phyloP scores from a whole-genome alignment of 257 asterid species.

The Prunella vulgaris region DNA sequence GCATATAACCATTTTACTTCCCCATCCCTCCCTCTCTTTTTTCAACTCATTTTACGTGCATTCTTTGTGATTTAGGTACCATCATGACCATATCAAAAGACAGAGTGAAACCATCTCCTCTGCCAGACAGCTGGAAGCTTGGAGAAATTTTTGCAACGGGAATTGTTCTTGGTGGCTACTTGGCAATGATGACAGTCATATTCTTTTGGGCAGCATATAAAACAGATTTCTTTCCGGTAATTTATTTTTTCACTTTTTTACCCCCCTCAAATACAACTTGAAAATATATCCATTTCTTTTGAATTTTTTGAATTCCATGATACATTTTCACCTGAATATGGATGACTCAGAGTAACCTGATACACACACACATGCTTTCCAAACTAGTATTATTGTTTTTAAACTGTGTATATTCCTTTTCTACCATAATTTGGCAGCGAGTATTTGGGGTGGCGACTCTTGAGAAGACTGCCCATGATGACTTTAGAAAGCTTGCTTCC shows the following conservation, averaged over 20 bases:
- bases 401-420: background rate
- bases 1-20: background rate
- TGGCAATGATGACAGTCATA: slow-evolving; percentile 87
- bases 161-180: slow-evolving; percentile 69
- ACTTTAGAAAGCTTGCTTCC: slow-evolving; percentile 82
- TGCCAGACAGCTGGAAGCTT: slow-evolving; percentile 89
- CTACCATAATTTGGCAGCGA: slow-evolving; percentile 33
- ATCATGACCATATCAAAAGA: slow-evolving; percentile 89
- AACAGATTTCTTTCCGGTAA: slow-evolving; percentile 71
- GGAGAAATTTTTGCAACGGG: slow-evolving; percentile 80
- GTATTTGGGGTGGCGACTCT: slow-evolving; percentile 70
- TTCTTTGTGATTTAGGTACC: slow-evolving; percentile 44
- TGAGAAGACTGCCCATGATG: slow-evolving; percentile 71
- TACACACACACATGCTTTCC: background rate
- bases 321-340: background rate
- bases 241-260: background rate
- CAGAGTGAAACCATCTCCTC: slow-evolving; percentile 84
- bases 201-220: slow-evolving; percentile 83
- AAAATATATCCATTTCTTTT: too few species aligned
- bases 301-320: background rate
- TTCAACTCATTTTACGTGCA: background rate
- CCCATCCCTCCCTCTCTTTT: background rate
- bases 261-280: background rate
- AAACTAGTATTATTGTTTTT: background rate
- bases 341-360: too few species aligned